Conservation (phyloP, 257 asterid species). For the Eucommia ulmoides region DNA sequence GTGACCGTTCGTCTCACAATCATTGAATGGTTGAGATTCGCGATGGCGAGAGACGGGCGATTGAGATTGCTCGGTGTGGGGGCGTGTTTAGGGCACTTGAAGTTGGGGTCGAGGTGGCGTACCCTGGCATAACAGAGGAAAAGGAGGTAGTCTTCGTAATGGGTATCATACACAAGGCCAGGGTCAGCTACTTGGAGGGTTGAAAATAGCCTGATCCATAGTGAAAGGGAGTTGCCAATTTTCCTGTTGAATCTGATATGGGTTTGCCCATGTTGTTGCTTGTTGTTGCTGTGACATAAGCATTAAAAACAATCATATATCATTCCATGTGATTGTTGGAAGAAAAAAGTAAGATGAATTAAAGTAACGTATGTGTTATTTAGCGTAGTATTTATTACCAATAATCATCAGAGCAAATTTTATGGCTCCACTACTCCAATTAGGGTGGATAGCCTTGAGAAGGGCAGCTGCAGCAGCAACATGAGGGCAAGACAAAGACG, state of each 20-base stretch:
- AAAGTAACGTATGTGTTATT: too few relatives aligned
- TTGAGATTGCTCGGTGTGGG: conserved; percentile 66
- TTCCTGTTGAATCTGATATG: conserved; percentile 80
- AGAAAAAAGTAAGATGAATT: too few relatives aligned
- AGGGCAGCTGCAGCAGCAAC: conserved; percentile 73
- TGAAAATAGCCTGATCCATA: too few relatives aligned
- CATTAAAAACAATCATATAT: too few relatives aligned
- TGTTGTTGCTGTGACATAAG: conserved; percentile 49
- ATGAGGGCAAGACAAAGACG: conserved; percentile 45
- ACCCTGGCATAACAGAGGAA: conserved; percentile 75
- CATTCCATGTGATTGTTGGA: too few relatives aligned
- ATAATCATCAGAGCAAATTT: conserved; percentile 96
- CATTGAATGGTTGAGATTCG: conserved; percentile 33
- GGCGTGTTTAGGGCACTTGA: conserved; percentile 62
- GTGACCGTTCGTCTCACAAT: conserved; percentile 60
- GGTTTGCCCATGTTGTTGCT: conserved; percentile 43
- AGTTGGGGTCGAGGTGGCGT: too few relatives aligned
- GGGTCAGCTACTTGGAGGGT: too few relatives aligned
- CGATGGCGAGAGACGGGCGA: conserved; percentile 75
- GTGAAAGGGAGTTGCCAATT: conserved; percentile 72
- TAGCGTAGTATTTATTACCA: conserved; percentile 34
- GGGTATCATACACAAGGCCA: conserved; percentile 4
- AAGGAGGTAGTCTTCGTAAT: conserved; percentile 44
- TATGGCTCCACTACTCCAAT: conserved; percentile 90
- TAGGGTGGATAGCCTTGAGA: conserved; percentile 90